These are phyloP conservation scores for Chaetomium globosum DNA, from an alignment of 2,329 filamentous ascomycete genomes.

Conservation along the genomic window DNA sequence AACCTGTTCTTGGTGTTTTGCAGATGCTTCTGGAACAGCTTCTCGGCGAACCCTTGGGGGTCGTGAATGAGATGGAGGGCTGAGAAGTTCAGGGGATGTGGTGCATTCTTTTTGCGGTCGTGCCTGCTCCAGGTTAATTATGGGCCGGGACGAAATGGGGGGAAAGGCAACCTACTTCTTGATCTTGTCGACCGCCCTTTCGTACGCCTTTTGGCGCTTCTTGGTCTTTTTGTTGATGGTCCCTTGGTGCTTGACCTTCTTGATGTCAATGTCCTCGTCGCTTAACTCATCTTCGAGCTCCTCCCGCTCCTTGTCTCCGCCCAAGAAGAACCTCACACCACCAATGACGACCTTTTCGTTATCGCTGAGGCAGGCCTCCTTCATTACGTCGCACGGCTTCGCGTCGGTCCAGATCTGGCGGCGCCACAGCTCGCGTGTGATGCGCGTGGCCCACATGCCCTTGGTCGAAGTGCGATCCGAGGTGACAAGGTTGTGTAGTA, in stretches of 20 bases:
- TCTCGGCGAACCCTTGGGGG: constrained; percentile 90
- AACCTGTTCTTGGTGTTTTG: constrained; percentile 84
- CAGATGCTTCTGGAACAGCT: constrained; percentile 85
- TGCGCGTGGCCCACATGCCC: constrained; percentile 92
- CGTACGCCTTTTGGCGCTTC: constrained; percentile 78
- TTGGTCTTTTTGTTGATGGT: constrained; percentile 96
- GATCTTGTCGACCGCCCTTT: constrained; percentile 78
- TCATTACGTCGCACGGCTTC: constrained; percentile 97
- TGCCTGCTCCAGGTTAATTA: constrained; percentile 50
- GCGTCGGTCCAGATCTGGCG: constrained; percentile 94
- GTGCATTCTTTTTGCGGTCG: constrained; percentile 84
- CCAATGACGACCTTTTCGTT: constrained; percentile 91
- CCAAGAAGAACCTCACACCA: constrained; percentile 90
- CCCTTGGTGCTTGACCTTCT: constrained; percentile 78
- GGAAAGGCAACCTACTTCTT: constrained; percentile 50
- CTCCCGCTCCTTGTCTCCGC: constrained; percentile 93
- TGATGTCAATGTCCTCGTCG: constrained; percentile 80
- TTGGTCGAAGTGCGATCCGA: constrained; percentile 83
- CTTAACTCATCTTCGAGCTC: constrained; percentile 88
- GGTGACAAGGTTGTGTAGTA: constrained; percentile 87
- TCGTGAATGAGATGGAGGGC: constrained; percentile 92
- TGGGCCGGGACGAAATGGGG: too few relatives aligned
- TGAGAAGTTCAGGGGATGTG: constrained; percentile 91
- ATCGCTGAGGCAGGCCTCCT: constrained; percentile 82
- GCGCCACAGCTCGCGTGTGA: constrained; percentile 95